phyloP scores from a whole-genome alignment of 1,284 basidiomycete species.

The Melampsora larici-populina region DNA sequence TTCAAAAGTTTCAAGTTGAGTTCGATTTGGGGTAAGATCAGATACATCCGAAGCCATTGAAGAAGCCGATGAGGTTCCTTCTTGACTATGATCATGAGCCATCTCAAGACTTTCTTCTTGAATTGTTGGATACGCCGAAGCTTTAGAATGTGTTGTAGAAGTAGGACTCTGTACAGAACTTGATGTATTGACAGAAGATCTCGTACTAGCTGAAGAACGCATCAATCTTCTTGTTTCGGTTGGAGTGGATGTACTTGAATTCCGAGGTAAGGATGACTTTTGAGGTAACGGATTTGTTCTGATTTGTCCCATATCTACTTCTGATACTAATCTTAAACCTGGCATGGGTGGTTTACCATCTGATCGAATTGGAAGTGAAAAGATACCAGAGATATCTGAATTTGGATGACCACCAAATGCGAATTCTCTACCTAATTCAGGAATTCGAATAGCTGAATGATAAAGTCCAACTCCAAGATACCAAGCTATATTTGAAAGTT shows the following conservation, averaged over 20 bases:
- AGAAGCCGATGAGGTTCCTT: too few relatives aligned
- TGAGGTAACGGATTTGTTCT: not conserved
- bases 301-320: constrained; percentile 29
- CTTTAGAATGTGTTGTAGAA: too few relatives aligned
- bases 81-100: too few relatives aligned
- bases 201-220: not conserved
- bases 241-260: too few relatives aligned
- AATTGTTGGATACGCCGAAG: too few relatives aligned
- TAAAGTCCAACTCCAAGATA: constrained; percentile 29
- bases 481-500: constrained; percentile 34
- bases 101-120: too few relatives aligned
- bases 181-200: too few relatives aligned
- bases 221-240: constrained; percentile 14
- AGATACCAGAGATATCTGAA: constrained; percentile 30
- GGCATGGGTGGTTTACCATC: constrained; percentile 16
- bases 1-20: constrained; percentile 30
- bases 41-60: not conserved
- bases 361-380: constrained; percentile 19
- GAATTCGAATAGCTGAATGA: constrained; percentile 27
- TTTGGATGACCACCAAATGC: constrained; percentile 33
- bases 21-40: not conserved
- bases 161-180: too few relatives aligned
- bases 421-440: constrained; percentile 18
- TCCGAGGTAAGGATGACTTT: not conserved
- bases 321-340: constrained; percentile 21